Base-by-base conservation (phyloP, 2,329 filamentous ascomycete genomes). In the Daldinia eschscholtzii region DNA sequence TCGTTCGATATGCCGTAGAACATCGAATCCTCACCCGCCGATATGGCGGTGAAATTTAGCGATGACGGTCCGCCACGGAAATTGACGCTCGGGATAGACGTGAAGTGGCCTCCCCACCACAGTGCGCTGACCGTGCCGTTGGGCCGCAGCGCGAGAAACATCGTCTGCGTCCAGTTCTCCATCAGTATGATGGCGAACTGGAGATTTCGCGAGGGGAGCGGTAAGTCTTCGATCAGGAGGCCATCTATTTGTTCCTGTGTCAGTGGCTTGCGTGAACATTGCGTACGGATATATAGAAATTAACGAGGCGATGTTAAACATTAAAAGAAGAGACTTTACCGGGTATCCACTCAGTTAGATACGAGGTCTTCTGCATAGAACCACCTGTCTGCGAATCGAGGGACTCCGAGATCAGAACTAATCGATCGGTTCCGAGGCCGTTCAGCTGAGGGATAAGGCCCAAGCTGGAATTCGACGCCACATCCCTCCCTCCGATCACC, bases 41-140 rank as follows among this genome's bases (percentile, higher is more conserved):
- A 48, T 15, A 74, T 72, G 0, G 72, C 69, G 1, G 67, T 66
- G 46, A 74, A 74, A 13, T 70, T 70, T 70, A 37, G 60, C 53
- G 39, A 18, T 13, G 61, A 28, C 7, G 67, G 65, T 0, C 63
- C 63, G 2, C 65, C 48, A 15, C 23, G 33, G 58, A 67, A 70
- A 1, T 39, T 26, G 57, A 67, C 13, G 15, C 39, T 59, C 28
- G 64, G 58, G 12, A 67, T 50, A 2, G 56, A 15, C 5, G 13
- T 13, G 9, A 41, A 58, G 18, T 57, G 35, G 3, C 39, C 55
- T 5, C 23, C 48, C 58, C 53, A 65, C 56, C 57, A 59, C 28
- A 52, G 20, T 6, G 65, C 65, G 30, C 42, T 35, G 4, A 71
- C 63, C 15, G 58, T 62, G 44, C 57, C 59, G 46, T 66, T 61